These are phyloP conservation scores for Aspergillus bridgeri DNA, from an alignment of 495 filamentous ascomycete genomes.

Conservation along the genomic window DNA sequence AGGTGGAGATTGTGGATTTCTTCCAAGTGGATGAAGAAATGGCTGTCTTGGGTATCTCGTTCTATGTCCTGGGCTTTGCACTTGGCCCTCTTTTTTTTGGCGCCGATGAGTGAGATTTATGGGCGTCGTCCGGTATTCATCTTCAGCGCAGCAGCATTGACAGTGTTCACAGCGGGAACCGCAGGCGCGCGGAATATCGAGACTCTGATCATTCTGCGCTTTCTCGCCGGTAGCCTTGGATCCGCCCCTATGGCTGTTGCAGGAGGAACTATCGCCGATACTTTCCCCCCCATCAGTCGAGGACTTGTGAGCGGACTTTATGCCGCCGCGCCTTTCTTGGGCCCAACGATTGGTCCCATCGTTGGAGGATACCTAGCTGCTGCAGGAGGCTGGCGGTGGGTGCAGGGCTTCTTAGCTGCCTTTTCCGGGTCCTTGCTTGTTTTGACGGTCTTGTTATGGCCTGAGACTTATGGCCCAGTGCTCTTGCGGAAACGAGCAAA, in stretches of 20 bases:
- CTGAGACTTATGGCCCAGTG: slow-evolving; percentile 56
- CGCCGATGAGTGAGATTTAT: slow-evolving; percentile 43
- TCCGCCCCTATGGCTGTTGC: slow-evolving; percentile 53
- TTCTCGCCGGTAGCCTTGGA: slow-evolving; percentile 63
- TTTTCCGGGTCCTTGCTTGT: slow-evolving; percentile 15
- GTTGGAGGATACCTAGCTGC: slow-evolving; percentile 48
- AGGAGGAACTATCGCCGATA: slow-evolving; percentile 59
- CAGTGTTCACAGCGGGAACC: slow-evolving; percentile 58
- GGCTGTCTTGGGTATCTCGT: slow-evolving; percentile 44
- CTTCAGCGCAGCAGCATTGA: slow-evolving; percentile 26
- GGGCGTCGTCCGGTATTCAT: slow-evolving; percentile 46
- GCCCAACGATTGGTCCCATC: slow-evolving; percentile 49
- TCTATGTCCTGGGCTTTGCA: slow-evolving; percentile 50
- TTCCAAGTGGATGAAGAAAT: slow-evolving; percentile 42
- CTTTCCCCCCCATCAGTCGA: slow-evolving; percentile 51
- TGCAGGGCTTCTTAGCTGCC: slow-evolving; percentile 6
- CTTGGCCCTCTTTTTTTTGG: slow-evolving; percentile 34
- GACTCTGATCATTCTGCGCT: slow-evolving; percentile 59
- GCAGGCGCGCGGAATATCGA: slow-evolving; percentile 54
- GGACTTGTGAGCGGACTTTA: slow-evolving; percentile 54
- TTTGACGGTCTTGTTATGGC: slow-evolving; percentile 37
- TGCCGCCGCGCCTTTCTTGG: slow-evolving; percentile 52
- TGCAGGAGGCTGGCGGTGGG: slow-evolving; percentile 49
- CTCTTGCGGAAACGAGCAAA: slow-evolving; percentile 47
- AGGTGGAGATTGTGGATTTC: slow-evolving; percentile 30